Evolutionary conservation across 192 early-diverging fungal species (phyloP).

Genomic region (Umbelopsis vinacea): DNA sequence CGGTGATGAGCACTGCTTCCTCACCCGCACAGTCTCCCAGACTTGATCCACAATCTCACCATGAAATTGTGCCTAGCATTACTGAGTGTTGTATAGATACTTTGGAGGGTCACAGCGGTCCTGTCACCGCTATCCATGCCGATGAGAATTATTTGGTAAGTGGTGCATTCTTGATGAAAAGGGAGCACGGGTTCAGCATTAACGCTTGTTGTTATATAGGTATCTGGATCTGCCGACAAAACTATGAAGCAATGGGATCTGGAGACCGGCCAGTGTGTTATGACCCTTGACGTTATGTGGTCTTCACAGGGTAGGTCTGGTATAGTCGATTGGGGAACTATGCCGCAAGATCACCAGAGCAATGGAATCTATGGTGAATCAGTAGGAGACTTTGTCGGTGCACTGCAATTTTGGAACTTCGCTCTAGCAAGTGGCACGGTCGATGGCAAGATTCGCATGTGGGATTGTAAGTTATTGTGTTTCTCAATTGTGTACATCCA

Average conservation of each 20-base stretch:
- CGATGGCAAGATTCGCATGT: constrained; percentile 77
- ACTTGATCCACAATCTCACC: not conserved
- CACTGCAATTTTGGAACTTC: constrained; percentile 74
- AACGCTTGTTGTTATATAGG: constrained; percentile 41
- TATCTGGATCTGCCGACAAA: constrained; percentile 75
- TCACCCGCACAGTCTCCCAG: not conserved
- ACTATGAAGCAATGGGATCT: constrained; percentile 84
- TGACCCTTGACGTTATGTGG: constrained; percentile 74
- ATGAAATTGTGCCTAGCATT: not conserved
- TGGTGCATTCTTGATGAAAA: not conserved
- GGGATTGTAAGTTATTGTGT: constrained; percentile 61
- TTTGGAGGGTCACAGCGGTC: constrained; percentile 50
- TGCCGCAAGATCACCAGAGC: constrained; percentile 12
- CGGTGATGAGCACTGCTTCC: constrained; percentile 7
- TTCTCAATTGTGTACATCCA: not conserved
- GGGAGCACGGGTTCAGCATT: not conserved
- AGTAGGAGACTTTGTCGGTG: constrained; percentile 64
- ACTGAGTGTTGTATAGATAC: constrained; percentile 24
- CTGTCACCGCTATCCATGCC: constrained; percentile 55
- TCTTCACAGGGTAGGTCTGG: constrained; percentile 40
- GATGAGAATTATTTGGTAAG: constrained; percentile 55
- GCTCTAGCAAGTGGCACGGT: constrained; percentile 75
- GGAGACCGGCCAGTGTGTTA: constrained; percentile 62
- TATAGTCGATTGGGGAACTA: constrained; percentile 6
- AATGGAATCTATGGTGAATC: constrained; percentile 34